Evolutionary conservation across 176 grass and related monocot genomes (phyloP).

Genomic region (Saccharum officinarum): DNA sequence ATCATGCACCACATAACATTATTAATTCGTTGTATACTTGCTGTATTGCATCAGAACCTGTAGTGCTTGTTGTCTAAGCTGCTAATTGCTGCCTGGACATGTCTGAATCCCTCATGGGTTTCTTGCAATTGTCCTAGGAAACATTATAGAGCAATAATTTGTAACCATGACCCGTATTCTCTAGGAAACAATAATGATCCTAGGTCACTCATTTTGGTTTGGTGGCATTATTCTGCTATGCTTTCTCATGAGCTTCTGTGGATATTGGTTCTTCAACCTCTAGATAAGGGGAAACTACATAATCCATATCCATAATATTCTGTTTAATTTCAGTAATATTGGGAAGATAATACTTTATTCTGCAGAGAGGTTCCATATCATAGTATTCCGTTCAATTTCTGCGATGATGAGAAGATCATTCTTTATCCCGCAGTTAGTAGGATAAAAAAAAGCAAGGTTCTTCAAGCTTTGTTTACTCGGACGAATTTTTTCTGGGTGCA

Average conservation of each 20-base stretch:
- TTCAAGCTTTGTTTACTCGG: neutral
- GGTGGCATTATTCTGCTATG: neutral
- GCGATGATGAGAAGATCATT: neutral
- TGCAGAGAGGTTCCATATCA: neutral
- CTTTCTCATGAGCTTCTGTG: neutral
- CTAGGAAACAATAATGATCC: slow-evolving; percentile 1
- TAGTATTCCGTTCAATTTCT: neutral
- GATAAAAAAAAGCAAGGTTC: neutral
- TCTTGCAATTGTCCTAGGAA: neutral
- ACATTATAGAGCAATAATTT: slow-evolving; percentile 20
- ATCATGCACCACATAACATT: slow-evolving; percentile 22
- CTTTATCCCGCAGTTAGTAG: neutral
- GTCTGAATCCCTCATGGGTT: slow-evolving; percentile 1
- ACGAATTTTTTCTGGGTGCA: neutral
- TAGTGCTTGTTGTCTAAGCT: slow-evolving; percentile 41
- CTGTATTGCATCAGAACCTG: slow-evolving; percentile 11
- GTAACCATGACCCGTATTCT: slow-evolving; percentile 5
- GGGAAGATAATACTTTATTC: neutral
- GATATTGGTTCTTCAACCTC: neutral
- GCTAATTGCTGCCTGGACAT: slow-evolving; percentile 20
- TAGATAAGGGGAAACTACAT: neutral
- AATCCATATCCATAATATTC: neutral
- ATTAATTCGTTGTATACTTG: slow-evolving; percentile 25
- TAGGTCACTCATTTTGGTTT: neutral
- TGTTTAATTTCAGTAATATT: neutral